Evolutionary conservation across 2,329 filamentous ascomycete genomes (phyloP), one percentile per base, ranked within the genome.

Genomic region (Calonectria pseudoreteaudii): DNA sequence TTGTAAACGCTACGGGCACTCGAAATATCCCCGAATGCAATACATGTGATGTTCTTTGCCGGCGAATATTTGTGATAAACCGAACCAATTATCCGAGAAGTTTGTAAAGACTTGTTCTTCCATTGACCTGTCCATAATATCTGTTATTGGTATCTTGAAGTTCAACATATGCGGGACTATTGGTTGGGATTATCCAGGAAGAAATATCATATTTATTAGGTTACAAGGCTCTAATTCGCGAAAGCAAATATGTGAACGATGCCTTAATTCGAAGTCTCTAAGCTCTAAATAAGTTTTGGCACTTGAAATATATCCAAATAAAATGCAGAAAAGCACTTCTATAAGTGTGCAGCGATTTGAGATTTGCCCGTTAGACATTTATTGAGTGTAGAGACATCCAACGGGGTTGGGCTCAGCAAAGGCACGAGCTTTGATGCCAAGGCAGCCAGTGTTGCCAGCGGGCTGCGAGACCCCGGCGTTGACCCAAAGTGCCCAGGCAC

Each of bases 11-110:
- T 8, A 69, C 70, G 1, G 75, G 80, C 9, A 58, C 74, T 20
- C 74, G 72, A 2, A 84, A 83, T 58, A 38, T 82, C 10, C 56
- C 80, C 23, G 76, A 73, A 47, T 79, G 82, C 66, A 83, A 82
- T 34, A 66, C 71, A 10, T 80, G 80, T 28, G 71, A 10, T 80
- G 80, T 28, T 41, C 53, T 20, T 74, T 69, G 3, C 66, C 66
- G 18, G 20, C n/a, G 23, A 16, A 60, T 36, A 13, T 38, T 26
- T 60, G 56, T 14, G n/a, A 13, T 38, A 60, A 60, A 38, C 26
- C 38, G 26, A 3, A 7, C 5, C 13, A 28, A 56, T 36, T 20
- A 10, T 10, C 41, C 41, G 13, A 14, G 36, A 14, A 16, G 14
- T 38, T 38, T 38, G 13, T 4, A 3, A 14, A 14, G 36, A 2